Evolutionary conservation across 1,284 basidiomycete genomes (phyloP).

Genomic region (Malassezia caprae): DNA sequence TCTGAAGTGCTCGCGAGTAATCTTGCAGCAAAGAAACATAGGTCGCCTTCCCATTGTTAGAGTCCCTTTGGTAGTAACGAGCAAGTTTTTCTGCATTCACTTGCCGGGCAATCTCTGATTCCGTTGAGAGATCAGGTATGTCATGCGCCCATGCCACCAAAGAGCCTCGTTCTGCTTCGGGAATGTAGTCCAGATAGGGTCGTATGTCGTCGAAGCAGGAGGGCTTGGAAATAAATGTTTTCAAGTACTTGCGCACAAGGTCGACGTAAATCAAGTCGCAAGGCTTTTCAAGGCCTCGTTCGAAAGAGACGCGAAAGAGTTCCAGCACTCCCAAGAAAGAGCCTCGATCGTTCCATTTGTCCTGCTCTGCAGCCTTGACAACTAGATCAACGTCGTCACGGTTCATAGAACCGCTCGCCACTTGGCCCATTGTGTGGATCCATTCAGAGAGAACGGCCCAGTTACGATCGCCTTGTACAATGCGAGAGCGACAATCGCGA

Average conservation of each 20-base stretch:
- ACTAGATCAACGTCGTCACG: background rate
- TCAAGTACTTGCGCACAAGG: conserved; percentile 1
- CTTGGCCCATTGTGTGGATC: background rate
- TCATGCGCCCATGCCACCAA: background rate
- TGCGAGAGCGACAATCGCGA: conserved; percentile 8
- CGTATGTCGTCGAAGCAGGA: conserved; percentile 14
- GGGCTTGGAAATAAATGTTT: background rate
- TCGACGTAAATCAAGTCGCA: background rate
- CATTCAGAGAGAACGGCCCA: conserved; percentile 12
- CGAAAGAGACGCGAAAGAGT: background rate
- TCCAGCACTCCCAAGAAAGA: conserved; percentile 15
- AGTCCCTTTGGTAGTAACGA: background rate
- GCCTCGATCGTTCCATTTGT: conserved; percentile 13
- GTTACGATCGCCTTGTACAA: conserved; percentile 14
- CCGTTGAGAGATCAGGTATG: background rate
- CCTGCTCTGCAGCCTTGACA: conserved; percentile 7
- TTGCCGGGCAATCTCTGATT: background rate
- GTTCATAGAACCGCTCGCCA: background rate
- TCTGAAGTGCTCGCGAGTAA: background rate
- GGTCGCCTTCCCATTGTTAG: background rate
- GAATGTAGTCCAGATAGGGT: background rate
- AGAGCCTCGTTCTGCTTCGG: background rate
- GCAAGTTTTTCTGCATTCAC: conserved; percentile 9
- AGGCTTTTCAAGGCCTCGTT: background rate
- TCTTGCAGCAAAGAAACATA: background rate